phyloP scores from a whole-genome alignment of 2,329 filamentous ascomycete genomes.

The Xylariaceae sp. region DNA sequence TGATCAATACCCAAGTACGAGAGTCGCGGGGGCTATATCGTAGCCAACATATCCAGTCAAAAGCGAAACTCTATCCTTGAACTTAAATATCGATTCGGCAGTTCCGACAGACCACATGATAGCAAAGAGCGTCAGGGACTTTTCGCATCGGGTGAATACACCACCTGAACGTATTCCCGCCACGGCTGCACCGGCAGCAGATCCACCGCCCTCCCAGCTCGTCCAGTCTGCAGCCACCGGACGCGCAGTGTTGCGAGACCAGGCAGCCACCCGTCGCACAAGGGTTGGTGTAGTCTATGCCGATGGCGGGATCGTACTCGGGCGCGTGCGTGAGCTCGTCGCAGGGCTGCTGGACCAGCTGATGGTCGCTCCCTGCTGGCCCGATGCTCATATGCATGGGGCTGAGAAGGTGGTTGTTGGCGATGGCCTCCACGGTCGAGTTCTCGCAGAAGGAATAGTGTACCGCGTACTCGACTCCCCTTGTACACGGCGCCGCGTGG shows the following conservation, averaged over 20 bases:
- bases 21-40: too few species aligned
- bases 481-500: conserved; percentile 52
- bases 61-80: too few species aligned
- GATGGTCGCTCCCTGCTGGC: background rate
- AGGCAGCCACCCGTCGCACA: conserved; percentile 55
- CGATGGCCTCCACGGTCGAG: conserved; percentile 45
- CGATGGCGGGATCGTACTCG: conserved; percentile 38
- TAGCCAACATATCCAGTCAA: too few species aligned
- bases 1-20: too few species aligned
- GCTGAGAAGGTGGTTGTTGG: too few species aligned
- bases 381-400: background rate
- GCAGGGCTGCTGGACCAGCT: conserved; percentile 40
- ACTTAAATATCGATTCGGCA: conserved; percentile 48
- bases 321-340: conserved; percentile 40
- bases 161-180: conserved; percentile 53
- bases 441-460: conserved; percentile 54
- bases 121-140: conserved; percentile 59
- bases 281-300: conserved; percentile 45
- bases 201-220: conserved; percentile 57
- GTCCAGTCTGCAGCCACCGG: conserved; percentile 56
- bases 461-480: conserved; percentile 48
- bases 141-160: conserved; percentile 54
- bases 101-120: conserved; percentile 55
- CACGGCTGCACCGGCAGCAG: conserved; percentile 57
- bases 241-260: conserved; percentile 53